phyloP scores from a whole-genome alignment of 345 rosid species.

The Eutrema heterophyllum region DNA sequence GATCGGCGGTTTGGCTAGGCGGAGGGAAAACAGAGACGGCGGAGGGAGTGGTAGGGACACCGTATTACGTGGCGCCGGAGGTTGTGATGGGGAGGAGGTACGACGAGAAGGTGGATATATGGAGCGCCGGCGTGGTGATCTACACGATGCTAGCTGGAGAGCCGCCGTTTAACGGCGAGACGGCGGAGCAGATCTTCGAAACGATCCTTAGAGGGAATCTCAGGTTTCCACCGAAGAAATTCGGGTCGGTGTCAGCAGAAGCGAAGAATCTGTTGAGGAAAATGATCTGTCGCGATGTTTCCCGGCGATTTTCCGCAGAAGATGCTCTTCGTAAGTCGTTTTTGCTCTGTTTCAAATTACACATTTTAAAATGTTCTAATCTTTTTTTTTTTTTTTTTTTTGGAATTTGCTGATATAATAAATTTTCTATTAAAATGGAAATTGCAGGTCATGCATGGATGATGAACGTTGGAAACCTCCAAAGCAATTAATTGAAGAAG shows the following conservation, averaged over 20 bases:
- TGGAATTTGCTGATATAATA: not conserved
- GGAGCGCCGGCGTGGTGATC: conserved; percentile 80
- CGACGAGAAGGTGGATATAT: conserved; percentile 70
- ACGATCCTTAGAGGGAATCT: conserved; percentile 63
- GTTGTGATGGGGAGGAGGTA: conserved; percentile 63
- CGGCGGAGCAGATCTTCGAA: conserved; percentile 60
- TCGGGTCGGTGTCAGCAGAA: conserved; percentile 40
- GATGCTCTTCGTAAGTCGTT: conserved; percentile 63
- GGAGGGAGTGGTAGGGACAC: conserved; percentile 73
- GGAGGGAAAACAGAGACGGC: conserved; percentile 28
- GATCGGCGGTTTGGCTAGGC: conserved; percentile 53
- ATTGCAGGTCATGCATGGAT: conserved; percentile 31
- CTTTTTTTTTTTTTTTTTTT: too few species aligned
- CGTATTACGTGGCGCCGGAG: conserved; percentile 85
- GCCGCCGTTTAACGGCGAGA: conserved; percentile 75
- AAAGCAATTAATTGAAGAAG: not conserved
- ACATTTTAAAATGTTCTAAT: too few species aligned
- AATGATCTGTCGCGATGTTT: conserved; percentile 73
- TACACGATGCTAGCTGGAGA: conserved; percentile 71
- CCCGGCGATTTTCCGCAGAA: conserved; percentile 67
- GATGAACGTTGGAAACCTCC: conserved; percentile 19
- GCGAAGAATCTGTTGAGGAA: conserved; percentile 74
- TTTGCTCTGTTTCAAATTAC: conserved; percentile 3
- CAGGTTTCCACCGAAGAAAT: conserved; percentile 53
- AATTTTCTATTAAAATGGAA: not conserved